Percentiles rank a stretch among this genome's conserved stretches.
These are phyloP conservation scores for Kwoniella europaea DNA, from an alignment of 768 basidiomycete species.

Conservation along the genomic window DNA sequence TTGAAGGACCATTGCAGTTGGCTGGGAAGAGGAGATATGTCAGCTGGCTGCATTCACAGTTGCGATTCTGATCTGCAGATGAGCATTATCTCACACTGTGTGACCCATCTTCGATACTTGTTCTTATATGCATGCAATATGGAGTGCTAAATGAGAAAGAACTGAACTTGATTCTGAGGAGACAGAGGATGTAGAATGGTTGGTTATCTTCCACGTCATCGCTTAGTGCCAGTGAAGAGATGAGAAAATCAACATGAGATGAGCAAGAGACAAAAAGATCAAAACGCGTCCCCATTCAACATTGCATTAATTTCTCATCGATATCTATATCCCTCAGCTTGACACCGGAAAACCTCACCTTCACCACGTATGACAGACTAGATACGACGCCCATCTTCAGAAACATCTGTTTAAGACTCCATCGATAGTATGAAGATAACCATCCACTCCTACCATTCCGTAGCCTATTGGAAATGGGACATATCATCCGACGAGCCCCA, in stretches of 20 bases:
- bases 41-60: neutral
- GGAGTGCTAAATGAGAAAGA: neutral
- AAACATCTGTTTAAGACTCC: too few relatives aligned
- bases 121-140: neutral
- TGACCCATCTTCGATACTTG: conserved; percentile 28
- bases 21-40: conserved; percentile 10
- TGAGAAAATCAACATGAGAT: neutral
- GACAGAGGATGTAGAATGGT: neutral
- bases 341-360: too few relatives aligned
- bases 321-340: too few relatives aligned
- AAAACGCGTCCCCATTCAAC: conserved; percentile 6
- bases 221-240: neutral
- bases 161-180: neutral
- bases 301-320: too few relatives aligned
- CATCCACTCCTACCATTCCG: conserved; percentile 49
- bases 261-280: neutral
- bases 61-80: too few relatives aligned
- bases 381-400: too few relatives aligned
- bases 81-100: conserved; percentile 28
- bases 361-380: too few relatives aligned
- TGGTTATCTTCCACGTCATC: conserved; percentile 25
- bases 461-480: conserved; percentile 58
- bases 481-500: conserved; percentile 47
- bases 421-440: conserved; percentile 50
- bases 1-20: conserved; percentile 45